These are phyloP conservation scores for Sindora glabra DNA, from an alignment of 306 rosid species.

Conservation along the genomic window DNA sequence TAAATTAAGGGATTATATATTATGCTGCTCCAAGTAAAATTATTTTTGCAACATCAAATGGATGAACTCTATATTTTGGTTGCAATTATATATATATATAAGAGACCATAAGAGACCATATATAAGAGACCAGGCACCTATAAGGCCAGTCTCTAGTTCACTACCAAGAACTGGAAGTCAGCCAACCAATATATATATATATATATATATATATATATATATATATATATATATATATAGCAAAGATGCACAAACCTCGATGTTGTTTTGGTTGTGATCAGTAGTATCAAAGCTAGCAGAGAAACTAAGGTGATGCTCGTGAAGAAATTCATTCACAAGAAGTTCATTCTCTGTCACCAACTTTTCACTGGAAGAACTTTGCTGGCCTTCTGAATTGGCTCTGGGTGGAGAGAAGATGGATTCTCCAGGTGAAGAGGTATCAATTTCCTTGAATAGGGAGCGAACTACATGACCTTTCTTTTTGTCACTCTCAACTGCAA, in stretches of 20 bases:
- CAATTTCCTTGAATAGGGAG: slow-evolving; percentile 62
- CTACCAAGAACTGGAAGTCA: no score
- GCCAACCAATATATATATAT: no score
- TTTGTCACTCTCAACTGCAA: slow-evolving; percentile 16
- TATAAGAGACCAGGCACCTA: no score
- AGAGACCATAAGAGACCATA: no score
- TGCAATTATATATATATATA: background rate
- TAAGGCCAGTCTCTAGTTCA: background rate
- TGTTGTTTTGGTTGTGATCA: slow-evolving; percentile 36
- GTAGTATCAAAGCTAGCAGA: slow-evolving; percentile 31
- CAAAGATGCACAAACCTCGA: slow-evolving; percentile 49
- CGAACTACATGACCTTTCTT: slow-evolving; percentile 56
- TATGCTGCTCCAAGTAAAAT: background rate
- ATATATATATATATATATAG: no score
- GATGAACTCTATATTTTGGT: background rate
- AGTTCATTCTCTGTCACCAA: slow-evolving; percentile 58
- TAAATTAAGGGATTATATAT: background rate
- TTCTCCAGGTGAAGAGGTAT: slow-evolving; percentile 13
- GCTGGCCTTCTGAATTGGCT: slow-evolving; percentile 28
- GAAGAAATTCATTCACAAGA: slow-evolving; percentile 78
- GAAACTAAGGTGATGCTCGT: slow-evolving; percentile 40
- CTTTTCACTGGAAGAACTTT: slow-evolving; percentile 32
- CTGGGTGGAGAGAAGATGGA: slow-evolving; percentile 23
- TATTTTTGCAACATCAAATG: background rate
- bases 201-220: no score